phyloP scores from a whole-genome alignment of 257 asterid species.

The Marsdenia floribunda region DNA sequence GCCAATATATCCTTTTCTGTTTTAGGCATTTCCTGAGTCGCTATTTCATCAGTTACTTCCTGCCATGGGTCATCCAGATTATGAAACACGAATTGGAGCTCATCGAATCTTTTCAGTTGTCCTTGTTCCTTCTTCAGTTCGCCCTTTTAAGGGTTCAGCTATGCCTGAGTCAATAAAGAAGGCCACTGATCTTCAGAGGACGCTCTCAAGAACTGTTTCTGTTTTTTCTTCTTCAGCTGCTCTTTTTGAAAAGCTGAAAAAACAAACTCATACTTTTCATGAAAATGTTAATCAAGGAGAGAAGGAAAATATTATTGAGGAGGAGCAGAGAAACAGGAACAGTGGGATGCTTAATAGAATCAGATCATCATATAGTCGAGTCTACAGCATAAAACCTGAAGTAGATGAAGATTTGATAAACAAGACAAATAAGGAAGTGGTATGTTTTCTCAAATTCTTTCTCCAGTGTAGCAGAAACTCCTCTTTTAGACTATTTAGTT shows the following conservation, averaged over 20 bases:
- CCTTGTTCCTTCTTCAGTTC: constrained; percentile 86
- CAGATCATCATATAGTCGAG: constrained; percentile 72
- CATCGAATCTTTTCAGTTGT: constrained; percentile 90
- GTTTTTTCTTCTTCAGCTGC: constrained; percentile 97
- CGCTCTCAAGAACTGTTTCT: constrained; percentile 90
- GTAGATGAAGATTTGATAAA: constrained; percentile 32
- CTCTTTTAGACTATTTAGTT: neutral
- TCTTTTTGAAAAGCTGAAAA: constrained; percentile 70
- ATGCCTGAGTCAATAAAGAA: constrained; percentile 34
- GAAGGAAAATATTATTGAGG: constrained; percentile 30
- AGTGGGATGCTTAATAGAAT: constrained; percentile 62
- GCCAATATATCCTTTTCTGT: constrained; percentile 2
- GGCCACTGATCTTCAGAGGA: constrained; percentile 53
- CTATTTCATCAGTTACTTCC: constrained; percentile 91
- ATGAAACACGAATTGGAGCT: constrained; percentile 88
- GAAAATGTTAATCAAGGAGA: constrained; percentile 31
- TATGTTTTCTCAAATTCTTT: constrained; percentile 25
- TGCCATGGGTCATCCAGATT: constrained; percentile 95
- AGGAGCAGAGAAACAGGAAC: constrained; percentile 38
- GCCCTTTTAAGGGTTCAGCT: constrained; percentile 46
- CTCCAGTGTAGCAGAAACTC: neutral
- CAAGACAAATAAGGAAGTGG: constrained; percentile 46
- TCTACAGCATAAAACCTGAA: constrained; percentile 49
- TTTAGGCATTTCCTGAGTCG: constrained; percentile 93
- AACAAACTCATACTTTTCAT: constrained; percentile 33